These are phyloP conservation scores for Amylocystis lapponica DNA, from an alignment of 768 basidiomycete genomes.

Conservation along the genomic window DNA sequence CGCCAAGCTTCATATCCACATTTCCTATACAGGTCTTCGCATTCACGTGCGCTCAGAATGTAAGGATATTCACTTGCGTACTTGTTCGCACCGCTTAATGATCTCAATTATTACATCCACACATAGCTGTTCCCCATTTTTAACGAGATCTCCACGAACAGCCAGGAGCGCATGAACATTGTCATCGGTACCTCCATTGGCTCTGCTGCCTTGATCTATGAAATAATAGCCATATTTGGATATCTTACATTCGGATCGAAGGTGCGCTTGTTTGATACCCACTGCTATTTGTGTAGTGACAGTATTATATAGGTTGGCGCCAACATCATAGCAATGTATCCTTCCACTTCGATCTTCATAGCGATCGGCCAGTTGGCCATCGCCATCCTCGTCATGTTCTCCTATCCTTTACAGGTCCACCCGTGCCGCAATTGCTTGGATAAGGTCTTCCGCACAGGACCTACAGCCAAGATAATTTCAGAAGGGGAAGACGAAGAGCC, in stretches of 20 bases:
- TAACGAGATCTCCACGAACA: conserved; percentile 82
- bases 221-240: conserved; percentile 82
- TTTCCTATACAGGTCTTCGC: conserved; percentile 95
- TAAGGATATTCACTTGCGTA: conserved; percentile 29
- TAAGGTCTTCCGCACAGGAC: conserved; percentile 66
- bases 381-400: conserved; percentile 83
- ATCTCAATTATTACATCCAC: not conserved
- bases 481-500: conserved; percentile 44
- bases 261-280: conserved; percentile 32
- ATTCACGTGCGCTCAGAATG: conserved; percentile 91
- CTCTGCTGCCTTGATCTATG: conserved; percentile 75
- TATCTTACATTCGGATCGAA: conserved; percentile 92
- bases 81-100: not conserved
- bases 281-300: not conserved
- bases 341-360: conserved; percentile 84
- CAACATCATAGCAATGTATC: conserved; percentile 95
- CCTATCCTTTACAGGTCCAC: conserved; percentile 91
- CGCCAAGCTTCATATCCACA: conserved; percentile 71
- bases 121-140: conserved; percentile 85
- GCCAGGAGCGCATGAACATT: conserved; percentile 80
- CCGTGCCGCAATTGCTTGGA: conserved; percentile 91
- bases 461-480: conserved; percentile 20
- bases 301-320: conserved; percentile 57
- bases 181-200: conserved; percentile 87
- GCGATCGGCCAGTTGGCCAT: conserved; percentile 93